Base-by-base conservation (phyloP, 306 rosid species). In the Delonix regia region DNA sequence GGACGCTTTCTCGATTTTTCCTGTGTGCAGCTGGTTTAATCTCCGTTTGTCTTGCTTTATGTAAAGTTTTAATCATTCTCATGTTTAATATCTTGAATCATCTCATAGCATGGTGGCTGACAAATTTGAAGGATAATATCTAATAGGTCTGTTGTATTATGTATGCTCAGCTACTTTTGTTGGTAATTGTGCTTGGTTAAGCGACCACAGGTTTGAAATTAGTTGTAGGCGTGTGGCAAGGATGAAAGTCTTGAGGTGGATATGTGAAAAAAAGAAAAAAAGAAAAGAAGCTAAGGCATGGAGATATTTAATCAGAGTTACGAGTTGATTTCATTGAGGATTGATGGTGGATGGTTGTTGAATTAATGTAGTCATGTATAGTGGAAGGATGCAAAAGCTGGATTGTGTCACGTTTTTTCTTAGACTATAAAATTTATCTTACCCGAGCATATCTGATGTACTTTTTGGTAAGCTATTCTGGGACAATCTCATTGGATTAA, bases 11-110 rank as follows among this genome's bases (percentile, higher is more conserved):
- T 36, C 34, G 49, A 33, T 22, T 8, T 24, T 73, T 51, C 42
- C 11, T 30, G 0, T 60, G 44, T 52, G 33, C 19, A 55, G 13
- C 69, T 53, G 33, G 7, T 18, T 70, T 19, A 16, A 16, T 33
- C 69, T 66, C 47, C 0, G 19, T 21, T 56, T 55, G 15, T 71
- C 64, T 55, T 13, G 71, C n/a, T 62, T 4, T 65, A 68, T 83
- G 70, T 22, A 9, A 39, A 57, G 49, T 64, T 83, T 63, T 57
- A 12, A 41, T 66, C n/a, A n/a, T 36, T 36, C 13, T 56, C 71
- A 39, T 18, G 33, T 63, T 33, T 56, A 36, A 14, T 22, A 7
- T 38, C 57, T 12, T 21, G 55, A 55, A 56, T 34, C 24, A 36
- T 39, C 52, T 38, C 38, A 36, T 36, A 11, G 10, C 22, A 8